A percentile compares a stretch with the other conserved stretches of the same genome.
phyloP scores from a whole-genome alignment of 768 basidiomycete genomes.

The Tulasnella sp. region DNA sequence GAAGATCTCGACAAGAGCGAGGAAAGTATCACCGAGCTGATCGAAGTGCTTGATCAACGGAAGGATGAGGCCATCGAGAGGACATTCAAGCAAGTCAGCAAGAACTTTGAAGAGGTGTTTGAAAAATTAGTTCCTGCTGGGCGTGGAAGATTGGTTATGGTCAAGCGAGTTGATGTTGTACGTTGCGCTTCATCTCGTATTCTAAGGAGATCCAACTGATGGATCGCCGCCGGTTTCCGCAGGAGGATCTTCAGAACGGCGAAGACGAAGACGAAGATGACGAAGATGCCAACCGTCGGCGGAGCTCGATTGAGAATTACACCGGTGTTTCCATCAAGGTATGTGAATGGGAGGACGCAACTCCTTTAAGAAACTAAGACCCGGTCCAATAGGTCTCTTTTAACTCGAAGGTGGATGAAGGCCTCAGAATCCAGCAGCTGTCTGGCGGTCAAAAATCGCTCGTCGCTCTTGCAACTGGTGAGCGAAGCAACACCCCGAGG shows the following conservation, averaged over 20 bases:
- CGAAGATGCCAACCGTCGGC: slow-evolving; percentile 64
- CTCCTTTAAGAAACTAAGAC: neutral
- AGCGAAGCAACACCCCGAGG: slow-evolving; percentile 7
- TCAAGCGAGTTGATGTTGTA: slow-evolving; percentile 80
- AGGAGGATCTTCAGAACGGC: slow-evolving; percentile 3
- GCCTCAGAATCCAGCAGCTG: slow-evolving; percentile 89
- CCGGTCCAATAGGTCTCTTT: slow-evolving; percentile 69
- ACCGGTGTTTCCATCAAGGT: slow-evolving; percentile 64
- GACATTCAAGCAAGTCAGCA: slow-evolving; percentile 96
- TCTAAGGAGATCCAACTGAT: neutral
- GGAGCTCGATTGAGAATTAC: slow-evolving; percentile 81
- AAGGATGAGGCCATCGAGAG: slow-evolving; percentile 99
- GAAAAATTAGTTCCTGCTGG: slow-evolving; percentile 94
- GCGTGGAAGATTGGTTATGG: slow-evolving; percentile 83
- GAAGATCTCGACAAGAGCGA: slow-evolving; percentile 90
- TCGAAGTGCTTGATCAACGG: slow-evolving; percentile 87
- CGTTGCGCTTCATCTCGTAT: slow-evolving; percentile 24
- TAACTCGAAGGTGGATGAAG: slow-evolving; percentile 97
- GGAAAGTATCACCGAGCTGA: slow-evolving; percentile 81
- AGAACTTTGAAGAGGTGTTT: slow-evolving; percentile 95
- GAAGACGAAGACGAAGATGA: slow-evolving; percentile 50
- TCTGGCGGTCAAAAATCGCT: slow-evolving; percentile 97
- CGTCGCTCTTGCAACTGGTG: slow-evolving; percentile 89
- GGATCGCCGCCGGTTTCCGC: neutral
- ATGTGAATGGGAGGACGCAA: neutral